Base-by-base conservation (phyloP, 2,329 filamentous ascomycete genomes). In the Fonsecaea nubica region DNA sequence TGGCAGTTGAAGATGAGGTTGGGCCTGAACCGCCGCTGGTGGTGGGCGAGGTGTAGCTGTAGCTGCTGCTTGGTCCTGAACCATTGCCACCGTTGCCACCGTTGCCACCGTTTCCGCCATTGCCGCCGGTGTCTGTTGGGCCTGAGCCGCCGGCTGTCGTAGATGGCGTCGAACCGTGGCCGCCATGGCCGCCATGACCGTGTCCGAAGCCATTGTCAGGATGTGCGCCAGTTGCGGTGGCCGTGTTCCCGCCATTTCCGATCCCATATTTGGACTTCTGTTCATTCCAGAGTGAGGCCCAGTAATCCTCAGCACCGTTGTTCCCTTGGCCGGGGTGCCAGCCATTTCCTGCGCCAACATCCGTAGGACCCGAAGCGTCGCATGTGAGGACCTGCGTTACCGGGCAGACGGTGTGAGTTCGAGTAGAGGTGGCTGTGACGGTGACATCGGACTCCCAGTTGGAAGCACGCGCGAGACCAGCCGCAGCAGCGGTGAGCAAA, bases 211-310 rank as follows among this genome's bases (percentile, higher is more conserved):
- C 57, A 13, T 32, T 35, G 15, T 50, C 57, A 9, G 58, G 36
- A 18, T n/a, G 50, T 21, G 32, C 59, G 25, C 57, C 60, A 36
- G 52, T 64, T 15, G 53, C 60, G 13, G 60, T 55, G 18, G 38
- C 60, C 6, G 60, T 60, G 15, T 66, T 64, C 64, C 67, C 67
- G 58, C 63, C 64, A 21, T 63, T 58, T 65, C 67, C 66, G 21
- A 63, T 53, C 36, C 67, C 64, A 48, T 67, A 69, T 25, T 69
- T 66, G 8, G 64, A 58, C 54, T 69, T 69, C 50, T 66, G 56
- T 8, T 42, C 35, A 38, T 69, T 45, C 67, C 67, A 69, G 10
- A 56, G 33, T 3, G 67, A 69, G n/a, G 52, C 58, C 64, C 64
- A 69, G 21, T 32, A 58, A 48, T 62, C 54, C 38, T 65, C 64